phyloP scores from a whole-genome alignment of 2,329 filamentous ascomycete genomes.

The Dothideomycetes sp. region DNA sequence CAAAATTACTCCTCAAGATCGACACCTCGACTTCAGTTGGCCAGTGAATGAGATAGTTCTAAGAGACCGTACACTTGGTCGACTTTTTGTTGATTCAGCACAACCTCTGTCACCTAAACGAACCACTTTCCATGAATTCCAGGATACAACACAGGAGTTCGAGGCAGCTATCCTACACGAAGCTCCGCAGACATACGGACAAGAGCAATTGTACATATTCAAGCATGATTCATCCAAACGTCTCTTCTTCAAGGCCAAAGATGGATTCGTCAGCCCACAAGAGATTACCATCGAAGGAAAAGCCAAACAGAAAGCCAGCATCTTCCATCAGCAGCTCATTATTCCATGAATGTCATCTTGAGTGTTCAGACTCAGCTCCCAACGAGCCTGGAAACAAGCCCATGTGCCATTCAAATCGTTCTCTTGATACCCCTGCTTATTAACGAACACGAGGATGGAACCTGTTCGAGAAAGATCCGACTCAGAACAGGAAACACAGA shows the following conservation, averaged over 20 bases:
- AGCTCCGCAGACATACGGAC: background rate
- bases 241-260: constrained; percentile 4
- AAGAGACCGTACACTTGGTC: constrained; percentile 52
- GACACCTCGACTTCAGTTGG: constrained; percentile 55
- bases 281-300: constrained; percentile 8
- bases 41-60: constrained; percentile 46
- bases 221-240: constrained; percentile 3
- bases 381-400: too few species aligned
- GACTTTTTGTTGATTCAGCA: constrained; percentile 51
- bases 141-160: constrained; percentile 5
- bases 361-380: too few species aligned
- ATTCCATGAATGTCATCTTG: too few species aligned
- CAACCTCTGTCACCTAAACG: background rate
- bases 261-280: constrained; percentile 4
- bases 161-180: background rate
- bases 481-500: too few species aligned
- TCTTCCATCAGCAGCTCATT: constrained; percentile 1
- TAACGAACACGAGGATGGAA: too few species aligned
- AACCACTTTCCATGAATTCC: constrained; percentile 5
- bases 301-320: constrained; percentile 2
- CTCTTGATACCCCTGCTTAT: too few species aligned
- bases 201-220: background rate
- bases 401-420: too few species aligned
- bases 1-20: constrained; percentile 61
- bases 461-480: too few species aligned